Evolutionary conservation across 2,329 filamentous ascomycete genomes (phyloP).

Genomic region (Chaetomium olivaceum): DNA sequence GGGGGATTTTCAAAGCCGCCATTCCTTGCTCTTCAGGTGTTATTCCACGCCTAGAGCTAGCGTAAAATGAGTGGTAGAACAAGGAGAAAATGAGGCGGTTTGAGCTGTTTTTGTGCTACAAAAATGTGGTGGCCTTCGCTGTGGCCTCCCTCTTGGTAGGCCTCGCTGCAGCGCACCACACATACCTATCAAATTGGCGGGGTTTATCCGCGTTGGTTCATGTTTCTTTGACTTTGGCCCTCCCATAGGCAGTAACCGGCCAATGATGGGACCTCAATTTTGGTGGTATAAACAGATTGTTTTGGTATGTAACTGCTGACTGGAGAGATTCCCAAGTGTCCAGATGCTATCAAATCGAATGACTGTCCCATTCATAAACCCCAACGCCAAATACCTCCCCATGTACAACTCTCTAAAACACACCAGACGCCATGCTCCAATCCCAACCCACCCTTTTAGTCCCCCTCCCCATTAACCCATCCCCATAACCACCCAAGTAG

Average conservation of each 20-base stretch:
- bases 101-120: background rate
- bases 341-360: background rate
- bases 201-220: no score
- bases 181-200: background rate
- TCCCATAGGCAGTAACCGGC: background rate
- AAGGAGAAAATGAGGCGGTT: background rate
- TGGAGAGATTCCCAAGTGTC: no score
- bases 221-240: no score
- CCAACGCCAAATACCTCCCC: background rate
- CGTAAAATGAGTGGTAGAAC: background rate
- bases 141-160: no score
- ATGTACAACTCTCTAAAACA: no score
- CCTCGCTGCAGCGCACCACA: background rate
- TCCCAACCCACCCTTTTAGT: background rate
- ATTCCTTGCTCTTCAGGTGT: background rate
- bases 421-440: background rate
- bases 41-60: background rate
- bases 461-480: no score
- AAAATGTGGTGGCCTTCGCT: background rate
- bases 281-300: background rate
- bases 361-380: background rate
- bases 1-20: background rate
- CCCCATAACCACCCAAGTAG: background rate
- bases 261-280: background rate
- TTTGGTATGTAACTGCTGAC: no score